Base-by-base conservation (phyloP, 768 basidiomycete species). In the Boletus sp. region DNA sequence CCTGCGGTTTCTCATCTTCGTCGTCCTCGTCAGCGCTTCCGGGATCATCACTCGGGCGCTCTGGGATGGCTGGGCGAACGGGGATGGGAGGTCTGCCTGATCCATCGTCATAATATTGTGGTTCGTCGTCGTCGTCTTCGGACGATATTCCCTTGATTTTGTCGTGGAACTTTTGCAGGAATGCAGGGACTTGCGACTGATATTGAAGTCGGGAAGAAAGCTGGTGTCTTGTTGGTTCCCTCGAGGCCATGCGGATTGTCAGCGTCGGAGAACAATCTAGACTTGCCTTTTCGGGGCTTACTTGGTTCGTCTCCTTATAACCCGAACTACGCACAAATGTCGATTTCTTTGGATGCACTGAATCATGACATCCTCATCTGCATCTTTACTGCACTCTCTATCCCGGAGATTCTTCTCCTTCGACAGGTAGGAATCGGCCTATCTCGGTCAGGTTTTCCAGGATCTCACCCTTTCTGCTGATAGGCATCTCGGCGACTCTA, bases 1-100 rank as follows among this genome's bases (percentile, higher is more conserved):
- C 84, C 67, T 92, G 90, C 3, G 94, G 94, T 62, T 81, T 86
- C 71, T 95, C 94, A 64, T 94, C 93, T 0, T 69, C 82, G 5
- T 77, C 76, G 56, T 85, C 86, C 55, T 92, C 90, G 50, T 86
- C 85, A 12, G 82, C 89, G 61, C 87, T 89, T 49, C 89, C 88
- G 8, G 82, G 85, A 54, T 90, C 83, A 47, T 83, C 80, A 12
- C 77, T 80, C 0, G 87, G 87, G 35, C 88, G 78, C 65, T 84
- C 76, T 10, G 89, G 88, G 30, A 90, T 88, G 12, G 86, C 71
- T 41, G 89, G 87, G n/a, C 87, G 81, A 57, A 78, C 73, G 12
- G 89, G 89, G 33, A 89, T 89, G n/a, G 87, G 88, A 24, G 83
- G 84, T 35, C 89, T 78, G 2, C 87, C 88, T 8, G 81, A 83